Evolutionary conservation across 768 basidiomycete species (phyloP), one percentile per base, ranked within the genome.

Genomic region (Pilatotrama ljubarskyi): DNA sequence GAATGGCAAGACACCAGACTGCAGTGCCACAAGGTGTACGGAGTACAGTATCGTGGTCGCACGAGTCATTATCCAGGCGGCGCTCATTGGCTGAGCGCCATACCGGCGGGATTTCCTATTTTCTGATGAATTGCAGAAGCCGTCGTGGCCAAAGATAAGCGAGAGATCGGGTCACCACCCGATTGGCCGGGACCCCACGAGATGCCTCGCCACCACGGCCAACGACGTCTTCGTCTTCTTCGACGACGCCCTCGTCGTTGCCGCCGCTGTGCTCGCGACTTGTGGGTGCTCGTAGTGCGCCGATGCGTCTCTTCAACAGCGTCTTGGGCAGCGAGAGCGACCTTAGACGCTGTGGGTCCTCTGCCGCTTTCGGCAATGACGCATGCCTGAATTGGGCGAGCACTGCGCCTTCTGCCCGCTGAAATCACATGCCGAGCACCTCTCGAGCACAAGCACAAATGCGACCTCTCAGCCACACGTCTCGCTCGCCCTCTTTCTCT

Each of bases 391-490:
- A 55, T 42, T 51, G 59, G 59, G 41, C 52, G 40, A 43, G 35
- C 41, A 51, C 59, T 36, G 46, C 43, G 22, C 51, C 15, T 37
- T 61, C 48, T 42, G 26, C 18, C 43, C 44, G 17, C 47, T 44
- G 25, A 13, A 63, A 63, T 59, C 62, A 59, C 61, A 63, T 63
- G 61, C 40, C 47, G 49, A 15, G 32, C 37, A 32, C 29, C 6
- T 35, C 35, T 50, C 44, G 48, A 52, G 53, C 56, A 63, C 50
- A 62, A 67, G 69, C 70, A 72, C 71, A 70, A 59, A 20, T 37
- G 63, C 35, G 26, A 11, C n/a, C 43, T 20, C 38, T 14, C 51
- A 44, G 14, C 41, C 44, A 29, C 51, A 46, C 32, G 26, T 4
- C 24, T 36, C 53, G 41, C 58, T 8, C n/a, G 56, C 52, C 41